A percentile compares a stretch with the other conserved stretches of the same genome.
These are phyloP conservation scores for Fusarium begoniae DNA, from an alignment of 2,329 filamentous ascomycete species.

Conservation along the genomic window DNA sequence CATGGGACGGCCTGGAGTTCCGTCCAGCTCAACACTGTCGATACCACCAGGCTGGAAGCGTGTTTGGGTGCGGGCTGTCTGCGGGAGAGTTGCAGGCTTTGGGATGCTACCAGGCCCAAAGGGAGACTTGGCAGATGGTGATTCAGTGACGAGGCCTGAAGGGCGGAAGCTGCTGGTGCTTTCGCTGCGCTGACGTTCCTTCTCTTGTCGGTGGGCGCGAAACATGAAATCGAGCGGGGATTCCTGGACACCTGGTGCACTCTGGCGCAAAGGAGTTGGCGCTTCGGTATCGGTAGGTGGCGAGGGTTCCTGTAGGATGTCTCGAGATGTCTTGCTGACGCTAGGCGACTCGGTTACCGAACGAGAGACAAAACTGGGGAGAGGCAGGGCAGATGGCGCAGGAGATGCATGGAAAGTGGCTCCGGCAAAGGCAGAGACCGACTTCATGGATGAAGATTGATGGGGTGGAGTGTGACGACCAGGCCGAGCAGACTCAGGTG, in stretches of 20 bases:
- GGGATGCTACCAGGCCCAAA: conserved; percentile 40
- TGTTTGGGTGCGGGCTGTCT: conserved; percentile 37
- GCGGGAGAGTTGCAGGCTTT: conserved; percentile 39
- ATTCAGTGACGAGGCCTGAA: conserved; percentile 55
- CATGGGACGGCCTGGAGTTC: conserved; percentile 62
- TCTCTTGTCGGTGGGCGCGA: conserved; percentile 83
- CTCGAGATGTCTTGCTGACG: conserved; percentile 48
- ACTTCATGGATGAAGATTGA: conserved; percentile 55
- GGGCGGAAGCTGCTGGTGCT: conserved; percentile 59
- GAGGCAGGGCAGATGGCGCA: conserved; percentile 86
- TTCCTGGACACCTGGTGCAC: conserved; percentile 56
- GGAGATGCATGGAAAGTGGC: conserved; percentile 96
- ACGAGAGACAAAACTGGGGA: conserved; percentile 86
- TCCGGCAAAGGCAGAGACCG: conserved; percentile 79
- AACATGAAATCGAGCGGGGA: conserved; percentile 93
- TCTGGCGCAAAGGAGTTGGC: conserved; percentile 54
- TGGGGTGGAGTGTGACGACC: conserved; percentile 55
- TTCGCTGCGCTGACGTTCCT: conserved; percentile 66
- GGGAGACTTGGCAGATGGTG: conserved; percentile 58
- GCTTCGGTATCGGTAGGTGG: conserved; percentile 64
- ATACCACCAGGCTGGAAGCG: conserved; percentile 39
- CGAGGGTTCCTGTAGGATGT: conserved; percentile 53
- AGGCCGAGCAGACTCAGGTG: conserved; percentile 54
- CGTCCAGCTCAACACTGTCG: conserved; percentile 67
- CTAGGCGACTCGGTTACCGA: conserved; percentile 73